Base-by-base conservation (phyloP, 345 rosid species). In the Boechera stricta region DNA sequence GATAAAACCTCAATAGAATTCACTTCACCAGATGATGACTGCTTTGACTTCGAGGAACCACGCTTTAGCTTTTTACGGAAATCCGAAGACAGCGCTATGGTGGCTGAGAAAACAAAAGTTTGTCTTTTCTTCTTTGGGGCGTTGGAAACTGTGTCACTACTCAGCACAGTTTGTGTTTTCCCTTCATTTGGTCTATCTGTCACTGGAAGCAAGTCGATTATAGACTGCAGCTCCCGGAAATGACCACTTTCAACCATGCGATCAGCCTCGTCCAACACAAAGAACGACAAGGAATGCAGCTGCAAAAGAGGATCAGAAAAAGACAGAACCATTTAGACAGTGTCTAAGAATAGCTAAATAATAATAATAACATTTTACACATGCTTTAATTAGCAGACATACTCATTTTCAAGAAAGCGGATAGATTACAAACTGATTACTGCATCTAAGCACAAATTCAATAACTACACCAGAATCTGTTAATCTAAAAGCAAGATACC, bases 181-280 rank as follows among this genome's bases (percentile, higher is more conserved):
- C 79, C 92, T 77, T 84, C 85, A 38, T 63, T 58, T 72, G 88
- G 76, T 67, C 53, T 82, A 75, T 60, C 73, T 66, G 86, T 32
- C 78, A 74, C 53, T 24, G 99, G 99, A 81, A 95, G 91, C 89
- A 91, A 84, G 82, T 95, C 99, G 44, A 92, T 88, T 76, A 95
- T 92, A 64, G 98, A 89, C 85, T 92, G 99, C 85, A 95, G 80
- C 85, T 95, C 99, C 29, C 84, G 90, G 79, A 91, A 95, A 84
- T 91, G 99, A 52, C 98, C 99, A 68, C 79, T 88, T 83, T 95
- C 97, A 71, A 91, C 86, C 99, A 95, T 95, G 79, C 96, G 85
- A 78, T 92, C 99, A 72, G 98, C 98, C 87, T 91, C 99, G 80
- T 95, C 99, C 89, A 95, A 82, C 80, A 91, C 98, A 80, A 92